Base-by-base conservation (phyloP, 805 yeast species). In the Wickerhamiella cacticola region DNA sequence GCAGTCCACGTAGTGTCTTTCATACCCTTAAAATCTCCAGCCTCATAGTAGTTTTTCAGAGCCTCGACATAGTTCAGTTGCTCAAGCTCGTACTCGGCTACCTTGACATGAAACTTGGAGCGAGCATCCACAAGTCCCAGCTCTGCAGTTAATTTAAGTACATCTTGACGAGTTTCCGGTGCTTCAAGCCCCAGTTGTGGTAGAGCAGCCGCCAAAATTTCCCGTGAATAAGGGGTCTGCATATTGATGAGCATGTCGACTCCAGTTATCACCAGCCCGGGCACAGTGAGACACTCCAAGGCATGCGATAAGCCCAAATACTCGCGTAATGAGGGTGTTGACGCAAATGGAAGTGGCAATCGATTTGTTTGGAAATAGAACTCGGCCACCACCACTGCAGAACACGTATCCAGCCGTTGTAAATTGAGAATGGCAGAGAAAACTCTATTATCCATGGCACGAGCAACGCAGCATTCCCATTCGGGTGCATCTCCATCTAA, bases 401-500 rank as follows among this genome's bases (percentile, higher is more conserved):
- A 31, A 29, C 49, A 15, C 1, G 47, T 12, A 38, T 55, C 53
- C 10, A 56, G 49, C 10, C 29, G 28, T 35, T 50, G 45, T 28
- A 55, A 35, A 23, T 36, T n/a, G 24, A 43, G 41, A 1, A 56
- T 42, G 3, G 58, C 59, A 2, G 46, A 36, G 4, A 54, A 44
- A 1, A 48, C 40, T 12, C 46, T 23, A 24, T 48, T 49, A 44
- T 53, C 53, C 41, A 56, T 50, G 24, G 53, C 44, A 3, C 50
- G 46, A 23, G 50, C 48, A 44, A 53, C 48, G 15, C 56, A 56
- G 16, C 49, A 50, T 15, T 56, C 59, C 58, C 58, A 56, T 25
- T 48, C 49, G 7, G 49, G 48, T 19, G 52, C 52, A 25, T 43
- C 38, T 7, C 46, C 46, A 19, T 15, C 39, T 5, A 43, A 24